A percentile compares a stretch with the other conserved stretches of the same genome.
phyloP scores from a whole-genome alignment of 2,329 filamentous ascomycete genomes.

The Penicillium concentricum region DNA sequence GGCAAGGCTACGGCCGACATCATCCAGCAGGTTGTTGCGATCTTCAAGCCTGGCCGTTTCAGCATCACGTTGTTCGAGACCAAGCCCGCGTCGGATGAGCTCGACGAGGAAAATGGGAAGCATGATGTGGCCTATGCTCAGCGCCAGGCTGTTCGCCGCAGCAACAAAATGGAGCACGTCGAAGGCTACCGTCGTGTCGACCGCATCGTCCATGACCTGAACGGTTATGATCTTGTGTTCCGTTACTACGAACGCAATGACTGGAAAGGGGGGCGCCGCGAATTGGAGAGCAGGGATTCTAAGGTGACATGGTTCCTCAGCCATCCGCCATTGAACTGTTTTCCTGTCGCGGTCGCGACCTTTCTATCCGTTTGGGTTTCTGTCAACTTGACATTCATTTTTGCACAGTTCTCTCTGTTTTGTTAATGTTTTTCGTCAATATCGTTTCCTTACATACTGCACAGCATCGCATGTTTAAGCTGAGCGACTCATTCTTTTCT shows the following conservation, averaged over 20 bases:
- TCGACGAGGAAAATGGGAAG: slow-evolving; percentile 29
- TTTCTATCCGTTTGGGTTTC: slow-evolving; percentile 12
- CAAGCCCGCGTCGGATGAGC: slow-evolving; percentile 56
- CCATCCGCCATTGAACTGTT: neutral
- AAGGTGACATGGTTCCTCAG: slow-evolving; percentile 1
- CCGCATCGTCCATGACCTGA: slow-evolving; percentile 93
- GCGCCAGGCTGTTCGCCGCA: slow-evolving; percentile 44
- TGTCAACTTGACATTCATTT: slow-evolving; percentile 4
- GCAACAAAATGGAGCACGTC: slow-evolving; percentile 69
- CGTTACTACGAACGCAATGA: slow-evolving; percentile 92
- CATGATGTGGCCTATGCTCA: slow-evolving; percentile 44
- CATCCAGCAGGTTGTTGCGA: slow-evolving; percentile 88
- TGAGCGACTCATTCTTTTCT: slow-evolving; percentile 16
- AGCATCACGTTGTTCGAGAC: slow-evolving; percentile 95
- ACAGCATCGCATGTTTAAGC: slow-evolving; percentile 24
- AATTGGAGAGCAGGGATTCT: slow-evolving; percentile 53
- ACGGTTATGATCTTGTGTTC: slow-evolving; percentile 96
- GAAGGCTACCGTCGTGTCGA: slow-evolving; percentile 86
- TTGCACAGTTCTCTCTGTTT: neutral
- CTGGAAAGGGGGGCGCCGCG: slow-evolving; percentile 66
- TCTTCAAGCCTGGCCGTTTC: slow-evolving; percentile 97
- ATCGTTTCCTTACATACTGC: slow-evolving; percentile 19
- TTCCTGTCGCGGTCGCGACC: slow-evolving; percentile 11
- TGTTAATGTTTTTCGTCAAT: slow-evolving; percentile 7
- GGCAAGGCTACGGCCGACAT: slow-evolving; percentile 87